Evolutionary conservation across 805 yeast species (phyloP), one percentile per base, ranked within the genome.

Genomic region (Dipodascopsis uninucleata): DNA sequence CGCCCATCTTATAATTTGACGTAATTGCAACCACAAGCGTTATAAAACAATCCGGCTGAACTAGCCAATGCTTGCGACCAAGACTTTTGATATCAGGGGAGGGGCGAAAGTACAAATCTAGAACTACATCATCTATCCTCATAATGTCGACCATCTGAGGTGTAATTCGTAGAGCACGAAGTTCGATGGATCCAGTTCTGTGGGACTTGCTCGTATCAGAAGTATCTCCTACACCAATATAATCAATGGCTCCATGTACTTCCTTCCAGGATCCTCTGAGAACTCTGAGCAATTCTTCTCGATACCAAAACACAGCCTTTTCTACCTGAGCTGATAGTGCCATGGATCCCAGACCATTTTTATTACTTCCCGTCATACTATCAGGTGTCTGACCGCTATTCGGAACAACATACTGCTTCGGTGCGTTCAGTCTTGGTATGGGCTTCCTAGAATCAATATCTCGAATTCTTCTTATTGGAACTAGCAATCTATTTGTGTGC

Each of bases 231-330:
- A n/a, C n/a, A n/a, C n/a, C n/a, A n/a, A n/a, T n/a, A n/a, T n/a
- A n/a, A n/a, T n/a, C n/a, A n/a, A n/a, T n/a, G n/a, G n/a, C n/a
- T n/a, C n/a, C n/a, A 4, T 31, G 38, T 26, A 17, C 39, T 24
- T 56, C 55, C 12, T 25, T 23, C 98, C 98, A 90, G 2, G 62
- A 56, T 2, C 95, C 96, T 2, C 65, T 61, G 4, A 93, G 56
- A 12, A 69, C 67, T 36, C 73, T 69, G 41, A 90, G 66, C 1
- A 93, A 61, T 49, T 74, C 72, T 45, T 82, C 79, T 45, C 95
- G 67, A 52, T 83, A 76, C 98, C 98, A 90, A 62, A 88, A 93
- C 2, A 76, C 67, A 49, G 79, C 81, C 45, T 46, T 33, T 34
- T 50, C 53, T 22, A 36, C 36, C 34, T 50, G 49, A 9, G 38